Base-by-base conservation (phyloP, 441 rosid species). In the Aleurites moluccanus region DNA sequence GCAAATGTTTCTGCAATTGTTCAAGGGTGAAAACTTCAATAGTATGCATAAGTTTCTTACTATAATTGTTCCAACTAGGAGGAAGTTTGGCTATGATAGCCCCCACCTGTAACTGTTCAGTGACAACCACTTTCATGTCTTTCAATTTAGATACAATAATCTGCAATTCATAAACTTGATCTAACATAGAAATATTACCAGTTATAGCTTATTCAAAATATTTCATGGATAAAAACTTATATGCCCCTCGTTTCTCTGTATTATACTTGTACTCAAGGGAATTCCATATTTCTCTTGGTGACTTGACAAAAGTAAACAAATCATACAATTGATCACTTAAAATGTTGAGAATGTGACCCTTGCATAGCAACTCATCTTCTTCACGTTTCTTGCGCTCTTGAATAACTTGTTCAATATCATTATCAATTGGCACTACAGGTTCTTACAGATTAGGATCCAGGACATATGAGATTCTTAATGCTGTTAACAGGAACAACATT, bases 61-160 rank as follows among this genome's bases (percentile, higher is more conserved):
- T 4, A 21, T 69, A 80, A 1, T 80, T 23, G 47, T 74, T 74
- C 78, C 66, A 80, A 70, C 55, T 57, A 0, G 28, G n/a, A 13
- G 52, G 73, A 5, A 80, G 38, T 60, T 73, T 70, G 27, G 60
- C 62, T 57, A 80, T 77, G 7, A 77, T n/a, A 4, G 45, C 70
- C 0, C 18, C 27, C 20, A 72, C 63, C 68, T 76, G 63, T 2
- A 68, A 2, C 18, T 15, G 7, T n/a, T 50, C 45, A 25, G 16
- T 38, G 1, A 79, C n/a, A 7, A 35, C 35, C 1, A 72, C 30
- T 3, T 59, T 25, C 16, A 70, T 4, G 15, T 66, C 44, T 16
- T 74, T 55, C 0, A 56, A 57, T 74, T 45, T 66, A 16, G 57
- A 74, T 0, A 67, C 69, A 0, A 78, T 20, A 1, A 73, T n/a